Base-by-base conservation (phyloP, 495 filamentous ascomycete species). In the Neurospora sp. region DNA sequence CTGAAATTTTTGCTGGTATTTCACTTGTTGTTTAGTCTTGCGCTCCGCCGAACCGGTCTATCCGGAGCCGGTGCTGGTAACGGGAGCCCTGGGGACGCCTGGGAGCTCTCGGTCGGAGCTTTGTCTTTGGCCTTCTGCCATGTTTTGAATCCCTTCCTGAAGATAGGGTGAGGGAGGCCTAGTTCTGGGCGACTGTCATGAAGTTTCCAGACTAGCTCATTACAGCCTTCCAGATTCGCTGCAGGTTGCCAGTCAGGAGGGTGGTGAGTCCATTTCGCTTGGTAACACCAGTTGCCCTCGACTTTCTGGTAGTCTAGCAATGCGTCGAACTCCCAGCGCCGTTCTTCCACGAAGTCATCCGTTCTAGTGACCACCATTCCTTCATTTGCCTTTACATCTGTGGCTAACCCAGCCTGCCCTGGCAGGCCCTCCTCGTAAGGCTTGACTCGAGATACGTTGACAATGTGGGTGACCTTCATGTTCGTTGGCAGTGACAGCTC, bases 321-420 rank as follows among this genome's bases (percentile, higher is more conserved):
- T 4, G 0, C 4, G 0, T 41, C 3, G 3, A 42, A 42, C 0
- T 42, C 40, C 2, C 16, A 42, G 1, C 40, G 40, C 2, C 4
- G 0, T 0, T 16, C 14, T 7, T 42, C 1, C 3, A 18, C 16
- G 6, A 42, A 16, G 6, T 42, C 2, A 1, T 42, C 1, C 0
- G 0, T 44, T n/a, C 2, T 44, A 9, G 8, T 44, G 18, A 44
- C 0, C 3, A 44, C 1, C n/a, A 44, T 44, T 0, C 6, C 0
- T 8, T 44, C 9, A n/a, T 44, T 44, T 8, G 7, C 7, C 0
- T 0, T 44, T 8, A n/a, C 8, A n/a, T 44, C 8, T 3, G 3
- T 44, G 3, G 9, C 3, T 3, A 44, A 44, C 3, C n/a, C 0
- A 1, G 0, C 0, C 3, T 44, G 3, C 0, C 2, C 6, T 8